A percentile compares a stretch with the other conserved stretches of the same genome.
These are phyloP conservation scores for Rosa hybrid DNA, from an alignment of 331 rosid species.

Conservation along the genomic window DNA sequence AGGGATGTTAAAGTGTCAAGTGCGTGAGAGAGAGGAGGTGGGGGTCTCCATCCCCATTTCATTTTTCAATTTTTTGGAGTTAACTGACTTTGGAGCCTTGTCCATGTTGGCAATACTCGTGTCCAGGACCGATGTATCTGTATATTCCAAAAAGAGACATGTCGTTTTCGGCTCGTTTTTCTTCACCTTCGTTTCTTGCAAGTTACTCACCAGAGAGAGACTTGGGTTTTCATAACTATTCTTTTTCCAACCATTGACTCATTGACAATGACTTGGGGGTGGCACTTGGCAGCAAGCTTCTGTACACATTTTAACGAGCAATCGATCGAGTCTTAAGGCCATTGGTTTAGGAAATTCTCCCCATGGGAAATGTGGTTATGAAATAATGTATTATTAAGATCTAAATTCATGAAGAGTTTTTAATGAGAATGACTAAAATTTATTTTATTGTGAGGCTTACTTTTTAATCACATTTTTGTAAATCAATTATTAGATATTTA, in stretches of 20 bases:
- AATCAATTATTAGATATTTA: too few species aligned
- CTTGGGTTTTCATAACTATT: too few species aligned
- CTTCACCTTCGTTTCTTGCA: background rate
- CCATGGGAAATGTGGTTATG: too few species aligned
- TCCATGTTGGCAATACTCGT: constrained; percentile 24
- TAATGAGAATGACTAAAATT: too few species aligned
- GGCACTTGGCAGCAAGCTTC: too few species aligned
- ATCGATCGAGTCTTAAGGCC: too few species aligned
- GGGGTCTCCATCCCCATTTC: constrained; percentile 3
- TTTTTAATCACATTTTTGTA: too few species aligned
- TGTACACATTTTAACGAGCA: too few species aligned
- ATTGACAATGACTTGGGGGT: background rate
- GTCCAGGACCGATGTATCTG: constrained; percentile 42
- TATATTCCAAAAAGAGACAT: background rate
- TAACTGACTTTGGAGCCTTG: constrained; percentile 41
- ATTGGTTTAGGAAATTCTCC: too few species aligned
- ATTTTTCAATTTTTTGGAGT: background rate
- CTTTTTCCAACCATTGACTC: background rate
- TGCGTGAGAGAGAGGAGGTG: constrained; percentile 1
- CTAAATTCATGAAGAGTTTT: too few species aligned
- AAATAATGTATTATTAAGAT: too few species aligned
- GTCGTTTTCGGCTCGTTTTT: constrained; percentile 17
- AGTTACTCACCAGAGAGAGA: background rate
- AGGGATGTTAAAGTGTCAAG: constrained; percentile 5
- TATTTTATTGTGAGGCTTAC: too few species aligned